Evolutionary conservation across 106 monocot species (phyloP), one percentile per base, ranked within the genome.

Genomic region (Acanthochlamys bracteata): DNA sequence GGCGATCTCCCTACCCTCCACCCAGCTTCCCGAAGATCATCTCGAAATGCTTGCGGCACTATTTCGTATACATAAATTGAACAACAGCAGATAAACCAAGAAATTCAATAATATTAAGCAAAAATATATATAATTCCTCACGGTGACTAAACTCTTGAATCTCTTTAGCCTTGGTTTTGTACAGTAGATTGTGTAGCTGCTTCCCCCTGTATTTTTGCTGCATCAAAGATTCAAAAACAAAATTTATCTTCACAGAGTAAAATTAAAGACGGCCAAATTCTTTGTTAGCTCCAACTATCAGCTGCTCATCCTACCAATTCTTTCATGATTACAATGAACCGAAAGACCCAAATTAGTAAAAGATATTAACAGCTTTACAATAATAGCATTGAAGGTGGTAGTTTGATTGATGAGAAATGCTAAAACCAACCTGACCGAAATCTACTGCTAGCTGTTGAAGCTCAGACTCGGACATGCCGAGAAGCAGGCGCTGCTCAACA

Each of bases 141-240:
- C 95, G 66, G 74, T 90, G 78, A 55, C 58, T 75, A 55, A 96
- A 85, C n/a, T 85, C 71, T 63, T 81, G 78, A 70, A 90, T 71
- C 16, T 96, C 90, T 67, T 91, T 96, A 20, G 74, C 86, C 61
- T 85, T 96, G 21, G 76, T 76, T 67, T 96, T 96, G 87, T 90
- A 96, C 41, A 96, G 66, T 11, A 90, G 88, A 59, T 88, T 69
- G 59, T 96, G 95, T 17, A 96, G 78, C 65, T 96, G 95, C 70
- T 83, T 90, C 24, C 95, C 95, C 70, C 90, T 68, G 41, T 96
- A 96, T 27, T 84, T 90, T 90, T 90, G 82, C 95, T 96, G 79
- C 10, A 11, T 41, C 66, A 55, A 39, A 56, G 54, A 61, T 62
- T 19, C 14, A 54, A 54, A 20, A 49, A 66, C 54, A 53, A 77